These are phyloP conservation scores for Cyclotella atomus DNA, from an alignment of 108 stramenopile species.

Conservation along the genomic window DNA sequence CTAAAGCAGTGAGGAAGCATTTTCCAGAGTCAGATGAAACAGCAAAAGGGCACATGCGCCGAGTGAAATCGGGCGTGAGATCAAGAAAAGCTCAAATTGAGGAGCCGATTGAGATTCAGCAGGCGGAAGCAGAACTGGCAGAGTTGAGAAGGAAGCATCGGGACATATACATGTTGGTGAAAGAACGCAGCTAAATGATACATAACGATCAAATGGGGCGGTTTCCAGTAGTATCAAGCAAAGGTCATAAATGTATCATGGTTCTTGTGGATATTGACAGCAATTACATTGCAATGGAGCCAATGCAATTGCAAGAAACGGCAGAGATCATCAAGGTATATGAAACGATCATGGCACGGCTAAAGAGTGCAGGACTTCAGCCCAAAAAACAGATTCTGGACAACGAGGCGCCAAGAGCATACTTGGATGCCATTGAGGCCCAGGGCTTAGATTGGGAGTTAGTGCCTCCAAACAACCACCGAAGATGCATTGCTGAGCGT, in stretches of 20 bases:
- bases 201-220: conserved; percentile 10
- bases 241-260: conserved; percentile 49
- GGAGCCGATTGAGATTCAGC: neutral
- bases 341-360: neutral
- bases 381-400: conserved; percentile 12
- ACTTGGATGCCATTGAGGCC: neutral
- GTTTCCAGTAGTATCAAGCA: conserved; percentile 29
- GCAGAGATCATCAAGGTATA: conserved; percentile 5
- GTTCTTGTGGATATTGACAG: conserved; percentile 49
- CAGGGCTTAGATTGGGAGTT: conserved; percentile 5
- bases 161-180: neutral
- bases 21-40: conserved; percentile 23
- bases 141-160: neutral
- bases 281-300: conserved; percentile 43
- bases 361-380: neutral
- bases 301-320: conserved; percentile 11
- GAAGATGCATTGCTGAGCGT: conserved; percentile 43
- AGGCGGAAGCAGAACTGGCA: neutral
- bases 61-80: neutral
- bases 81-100: conserved; percentile 10
- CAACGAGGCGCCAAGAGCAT: conserved; percentile 16
- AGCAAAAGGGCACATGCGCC: conserved; percentile 9
- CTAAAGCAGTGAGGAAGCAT: conserved; percentile 8
- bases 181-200: neutral
- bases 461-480: conserved; percentile 38